Conservation (phyloP, 2,329 filamentous ascomycete species). For the Venturia carpophila region DNA sequence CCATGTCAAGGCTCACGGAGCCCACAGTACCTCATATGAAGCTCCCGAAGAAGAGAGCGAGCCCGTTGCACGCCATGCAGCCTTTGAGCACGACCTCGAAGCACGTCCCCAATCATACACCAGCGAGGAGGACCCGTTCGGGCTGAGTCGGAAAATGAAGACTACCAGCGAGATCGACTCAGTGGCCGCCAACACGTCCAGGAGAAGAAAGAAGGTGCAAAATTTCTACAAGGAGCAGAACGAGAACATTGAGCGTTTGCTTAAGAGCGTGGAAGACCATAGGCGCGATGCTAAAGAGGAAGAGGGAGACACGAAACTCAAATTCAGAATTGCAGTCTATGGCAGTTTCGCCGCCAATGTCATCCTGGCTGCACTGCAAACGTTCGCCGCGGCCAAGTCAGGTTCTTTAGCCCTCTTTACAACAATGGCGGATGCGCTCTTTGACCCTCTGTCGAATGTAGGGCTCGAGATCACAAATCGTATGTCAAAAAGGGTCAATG, state of each 20-base stretch:
- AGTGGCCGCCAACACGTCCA: constrained; percentile 73
- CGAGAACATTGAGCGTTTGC: constrained; percentile 80
- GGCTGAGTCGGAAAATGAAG: constrained; percentile 70
- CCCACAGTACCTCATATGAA: constrained; percentile 36
- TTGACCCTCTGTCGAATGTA: constrained; percentile 84
- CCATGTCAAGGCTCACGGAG: constrained; percentile 24
- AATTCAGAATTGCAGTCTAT: constrained; percentile 60
- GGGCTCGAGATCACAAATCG: constrained; percentile 81
- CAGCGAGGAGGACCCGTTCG: constrained; percentile 69
- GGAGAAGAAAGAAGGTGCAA: constrained; percentile 64
- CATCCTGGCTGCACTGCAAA: constrained; percentile 67
- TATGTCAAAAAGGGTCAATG: constrained; percentile 79
- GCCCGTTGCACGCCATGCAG: constrained; percentile 30
- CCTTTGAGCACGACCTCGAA: constrained; percentile 34
- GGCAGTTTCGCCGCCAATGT: constrained; percentile 73
- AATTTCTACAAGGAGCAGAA: constrained; percentile 89
- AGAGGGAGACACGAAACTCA: constrained; percentile 71
- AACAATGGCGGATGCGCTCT: constrained; percentile 91
- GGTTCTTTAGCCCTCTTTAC: constrained; percentile 94
- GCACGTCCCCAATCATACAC: constrained; percentile 50
- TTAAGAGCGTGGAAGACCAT: constrained; percentile 92
- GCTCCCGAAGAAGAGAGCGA: constrained; percentile 23
- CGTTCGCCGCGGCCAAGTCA: constrained; percentile 81
- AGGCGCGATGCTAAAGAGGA: constrained; percentile 71
- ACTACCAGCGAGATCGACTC: constrained; percentile 64